phyloP scores from a whole-genome alignment of 352 stramenopile genomes.

The Thraustotheca clavata region DNA sequence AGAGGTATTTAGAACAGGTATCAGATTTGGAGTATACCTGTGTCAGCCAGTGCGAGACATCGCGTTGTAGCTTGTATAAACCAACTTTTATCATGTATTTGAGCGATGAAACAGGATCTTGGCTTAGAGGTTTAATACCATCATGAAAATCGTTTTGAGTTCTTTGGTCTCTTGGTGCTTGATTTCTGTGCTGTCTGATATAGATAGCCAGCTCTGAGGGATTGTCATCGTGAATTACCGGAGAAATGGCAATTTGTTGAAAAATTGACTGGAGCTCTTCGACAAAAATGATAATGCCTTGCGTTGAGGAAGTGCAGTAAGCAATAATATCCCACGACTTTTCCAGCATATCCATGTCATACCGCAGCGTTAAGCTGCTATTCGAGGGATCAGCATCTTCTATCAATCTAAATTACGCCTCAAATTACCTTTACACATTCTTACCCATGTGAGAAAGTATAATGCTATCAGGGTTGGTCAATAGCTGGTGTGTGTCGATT shows the following conservation, averaged over 20 bases:
- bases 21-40: too few species aligned
- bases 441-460: not conserved
- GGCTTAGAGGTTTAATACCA: not conserved
- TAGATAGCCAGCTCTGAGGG: not conserved
- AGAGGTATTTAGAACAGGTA: too few species aligned
- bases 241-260: not conserved
- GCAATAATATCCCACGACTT: not conserved
- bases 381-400: not conserved
- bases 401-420: not conserved
- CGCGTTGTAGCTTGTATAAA: not conserved
- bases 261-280: not conserved
- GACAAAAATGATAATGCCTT: not conserved
- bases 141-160: not conserved
- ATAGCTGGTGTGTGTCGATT: not conserved
- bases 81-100: not conserved
- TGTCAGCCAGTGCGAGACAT: not conserved
- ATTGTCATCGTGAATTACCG: not conserved
- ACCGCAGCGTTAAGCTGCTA: not conserved
- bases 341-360: not conserved
- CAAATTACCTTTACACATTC: not conserved
- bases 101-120: not conserved
- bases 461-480: not conserved
- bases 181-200: not conserved
- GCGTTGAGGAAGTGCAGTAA: not conserved
- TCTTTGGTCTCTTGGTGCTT: not conserved